Evolutionary conservation across 768 basidiomycete species (phyloP), one percentile per base, ranked within the genome.

Genomic region (Pleurotus salmoneostramineus): DNA sequence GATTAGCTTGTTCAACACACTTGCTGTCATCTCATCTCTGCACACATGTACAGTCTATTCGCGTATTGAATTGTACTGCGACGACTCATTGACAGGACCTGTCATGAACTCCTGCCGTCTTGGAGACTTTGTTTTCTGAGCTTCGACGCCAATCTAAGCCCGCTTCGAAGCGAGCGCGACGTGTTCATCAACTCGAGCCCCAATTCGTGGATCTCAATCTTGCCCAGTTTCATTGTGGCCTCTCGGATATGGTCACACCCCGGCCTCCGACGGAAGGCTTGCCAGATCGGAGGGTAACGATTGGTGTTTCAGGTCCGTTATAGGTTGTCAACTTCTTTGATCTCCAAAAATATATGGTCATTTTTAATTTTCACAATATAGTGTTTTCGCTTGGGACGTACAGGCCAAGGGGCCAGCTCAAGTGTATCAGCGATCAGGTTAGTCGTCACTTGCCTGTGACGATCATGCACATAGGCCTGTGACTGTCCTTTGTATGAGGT

Each of bases 391-490:
- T 40, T 35, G 40, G 52, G 15, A 32, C 48, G 40, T 36, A 40
- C 52, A 55, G 52, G 52, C 52, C 40, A 55, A 43, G 40, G 52
- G 52, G 36, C 21, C 35, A 31, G 52, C 10, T 12, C 33, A 43
- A 31, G 52, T 44, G 52, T 55, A 43, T 55, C 52, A 55, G 52
- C 12, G 37, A 55, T 55, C 52, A 55, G 52, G 40, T 27, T 43
- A 55, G 40, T 55, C 43, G 40, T 40, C 52, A 33, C 52, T 55
- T 43, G 40, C n/a, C 8, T 49, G 48, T 49, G 48, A 49, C 48
- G 52, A 43, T 55, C n/a, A n/a, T n/a, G n/a, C n/a, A n/a, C n/a
- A n/a, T n/a, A n/a, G n/a, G n/a, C n/a, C n/a, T n/a, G n/a, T n/a
- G n/a, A n/a, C n/a, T n/a, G n/a, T n/a, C n/a, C n/a, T n/a, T n/a